Percentiles rank a stretch among this genome's conserved stretches.
Evolutionary conservation across 164 flowering plant genomes (phyloP).

Genomic region (Kingdonia uniflora): DNA sequence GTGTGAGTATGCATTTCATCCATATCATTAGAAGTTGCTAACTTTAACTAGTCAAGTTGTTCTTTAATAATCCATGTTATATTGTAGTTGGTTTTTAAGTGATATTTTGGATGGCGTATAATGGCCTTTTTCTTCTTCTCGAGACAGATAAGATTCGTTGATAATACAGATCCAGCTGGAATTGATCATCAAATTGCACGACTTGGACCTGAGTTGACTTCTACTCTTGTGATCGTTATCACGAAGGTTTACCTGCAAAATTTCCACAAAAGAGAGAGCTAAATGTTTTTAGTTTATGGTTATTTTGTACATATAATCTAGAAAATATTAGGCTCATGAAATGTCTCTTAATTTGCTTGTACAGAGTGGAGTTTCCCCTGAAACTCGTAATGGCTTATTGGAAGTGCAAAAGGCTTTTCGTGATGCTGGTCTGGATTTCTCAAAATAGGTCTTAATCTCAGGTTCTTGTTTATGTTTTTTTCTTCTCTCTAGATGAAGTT

Average conservation of each 20-base stretch:
- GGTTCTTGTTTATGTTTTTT: slow-evolving; percentile 55
- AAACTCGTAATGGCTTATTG: slow-evolving; percentile 92
- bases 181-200: slow-evolving; percentile 99
- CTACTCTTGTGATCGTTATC: slow-evolving; percentile 85
- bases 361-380: slow-evolving; percentile 99
- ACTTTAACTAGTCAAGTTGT: too few species aligned
- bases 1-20: too few species aligned
- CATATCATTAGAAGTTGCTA: too few species aligned
- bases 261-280: too few species aligned
- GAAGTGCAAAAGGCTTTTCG: slow-evolving; percentile 99
- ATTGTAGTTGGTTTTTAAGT: too few species aligned
- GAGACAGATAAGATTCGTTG: slow-evolving; percentile 90
- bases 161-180: slow-evolving; percentile 98
- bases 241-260: slow-evolving; percentile 65
- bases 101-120: too few species aligned
- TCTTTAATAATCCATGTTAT: too few species aligned
- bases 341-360: slow-evolving; percentile 1
- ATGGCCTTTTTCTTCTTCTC: neutral
- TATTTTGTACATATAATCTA: too few species aligned
- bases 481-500: slow-evolving; percentile 7
- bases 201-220: slow-evolving; percentile 80
- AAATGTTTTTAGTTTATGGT: too few species aligned
- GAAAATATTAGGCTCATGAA: slow-evolving; percentile 7
- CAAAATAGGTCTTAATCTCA: slow-evolving; percentile 94
- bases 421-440: slow-evolving; percentile 89